phyloP scores from a whole-genome alignment of 1,139 yeast genomes.

The Saccharomycopsis hybrid region DNA sequence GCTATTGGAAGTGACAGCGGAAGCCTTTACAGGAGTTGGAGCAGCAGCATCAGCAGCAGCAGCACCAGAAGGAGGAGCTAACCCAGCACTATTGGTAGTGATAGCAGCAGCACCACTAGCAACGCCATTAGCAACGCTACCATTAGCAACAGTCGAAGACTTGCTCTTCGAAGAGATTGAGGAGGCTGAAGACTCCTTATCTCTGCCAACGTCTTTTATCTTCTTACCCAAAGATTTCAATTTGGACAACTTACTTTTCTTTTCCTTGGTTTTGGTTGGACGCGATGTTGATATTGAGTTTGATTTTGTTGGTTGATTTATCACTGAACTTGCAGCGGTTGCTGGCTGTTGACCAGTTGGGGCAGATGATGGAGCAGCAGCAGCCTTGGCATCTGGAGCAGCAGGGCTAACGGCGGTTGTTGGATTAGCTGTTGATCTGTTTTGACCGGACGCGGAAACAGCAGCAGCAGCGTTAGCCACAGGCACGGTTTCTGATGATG shows the following conservation, averaged over 20 bases:
- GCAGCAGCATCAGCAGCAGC: not conserved
- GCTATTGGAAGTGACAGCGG: too few species aligned
- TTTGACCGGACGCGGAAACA: too few species aligned
- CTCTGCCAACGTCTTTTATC: slow-evolving; percentile 1
- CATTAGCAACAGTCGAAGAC: too few species aligned
- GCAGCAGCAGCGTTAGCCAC: too few species aligned
- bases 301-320: too few species aligned
- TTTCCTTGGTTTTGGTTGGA: too few species aligned
- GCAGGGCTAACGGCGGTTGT: not conserved
- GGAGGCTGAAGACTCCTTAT: not conserved
- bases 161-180: too few species aligned
- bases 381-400: not conserved
- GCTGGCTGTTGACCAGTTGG: not conserved
- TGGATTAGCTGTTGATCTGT: too few species aligned
- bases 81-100: not conserved
- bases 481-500: not conserved
- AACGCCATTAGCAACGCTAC: too few species aligned
- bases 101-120: too few species aligned
- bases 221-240: slow-evolving; percentile 5
- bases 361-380: not conserved
- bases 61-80: not conserved
- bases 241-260: slow-evolving; percentile 3
- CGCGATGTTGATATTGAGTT: too few species aligned
- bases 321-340: slow-evolving; percentile 1
- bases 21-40: not conserved